Percentiles rank a stretch among this genome's conserved stretches.
Evolutionary conservation across 2,329 filamentous ascomycete genomes (phyloP).

Genomic region (Aureobasidium zeae): DNA sequence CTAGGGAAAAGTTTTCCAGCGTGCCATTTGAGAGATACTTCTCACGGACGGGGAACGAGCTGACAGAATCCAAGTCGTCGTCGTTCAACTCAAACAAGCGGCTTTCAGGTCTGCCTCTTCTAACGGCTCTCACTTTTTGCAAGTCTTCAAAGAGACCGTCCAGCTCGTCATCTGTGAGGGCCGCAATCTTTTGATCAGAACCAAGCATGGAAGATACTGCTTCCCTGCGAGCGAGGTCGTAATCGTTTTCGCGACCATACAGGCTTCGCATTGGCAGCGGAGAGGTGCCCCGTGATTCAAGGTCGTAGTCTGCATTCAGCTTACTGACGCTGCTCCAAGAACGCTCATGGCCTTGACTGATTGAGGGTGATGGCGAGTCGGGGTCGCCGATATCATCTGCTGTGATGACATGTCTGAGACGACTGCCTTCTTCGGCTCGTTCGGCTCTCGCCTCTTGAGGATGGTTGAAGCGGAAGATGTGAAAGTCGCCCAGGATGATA

Average conservation of each 20-base stretch:
- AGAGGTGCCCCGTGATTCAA: conserved; percentile 68
- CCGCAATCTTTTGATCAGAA: conserved; percentile 81
- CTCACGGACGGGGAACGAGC: conserved; percentile 78
- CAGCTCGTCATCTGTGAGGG: conserved; percentile 85
- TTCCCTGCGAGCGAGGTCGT: conserved; percentile 86
- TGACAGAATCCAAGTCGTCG: conserved; percentile 79
- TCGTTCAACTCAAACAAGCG: conserved; percentile 41
- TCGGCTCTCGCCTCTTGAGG: conserved; percentile 92
- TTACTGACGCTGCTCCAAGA: conserved; percentile 56
- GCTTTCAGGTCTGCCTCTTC: conserved; percentile 56
- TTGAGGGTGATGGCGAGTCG: conserved; percentile 52
- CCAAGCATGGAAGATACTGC: conserved; percentile 87
- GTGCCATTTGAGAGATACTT: conserved; percentile 86
- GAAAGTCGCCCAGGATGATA: conserved; percentile 93
- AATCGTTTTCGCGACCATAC: conserved; percentile 71
- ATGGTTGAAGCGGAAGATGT: conserved; percentile 98
- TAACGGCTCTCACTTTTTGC: conserved; percentile 74
- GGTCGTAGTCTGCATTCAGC: conserved; percentile 68
- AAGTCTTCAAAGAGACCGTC: conserved; percentile 91
- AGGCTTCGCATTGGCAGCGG: conserved; percentile 54
- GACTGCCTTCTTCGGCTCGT: conserved; percentile 68
- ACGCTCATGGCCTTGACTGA: conserved; percentile 59
- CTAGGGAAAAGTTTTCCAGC: conserved; percentile 89
- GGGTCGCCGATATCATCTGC: conserved; percentile 48
- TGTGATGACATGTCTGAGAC: conserved; percentile 72